Base-by-base conservation (phyloP, 768 basidiomycete genomes). In the Crepidotus variabilis region DNA sequence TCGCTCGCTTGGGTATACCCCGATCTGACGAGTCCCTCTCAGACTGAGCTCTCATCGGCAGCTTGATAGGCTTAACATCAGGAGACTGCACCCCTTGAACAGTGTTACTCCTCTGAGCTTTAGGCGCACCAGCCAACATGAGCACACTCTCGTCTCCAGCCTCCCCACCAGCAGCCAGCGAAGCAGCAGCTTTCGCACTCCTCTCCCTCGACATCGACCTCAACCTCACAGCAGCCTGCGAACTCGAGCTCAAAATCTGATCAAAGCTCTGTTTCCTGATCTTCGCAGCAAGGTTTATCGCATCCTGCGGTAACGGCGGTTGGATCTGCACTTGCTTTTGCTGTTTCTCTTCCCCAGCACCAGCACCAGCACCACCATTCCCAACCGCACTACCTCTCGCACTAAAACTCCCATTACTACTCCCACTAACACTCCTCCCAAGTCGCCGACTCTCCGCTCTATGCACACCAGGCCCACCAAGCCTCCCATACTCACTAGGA, bases 11-110 rank as follows among this genome's bases (percentile, higher is more conserved):
- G 21, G 64, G 32, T 36, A 45, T 16, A 24, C 16, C 35, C n/a
- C 49, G 22, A 24, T 56, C 51, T 20, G 51, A 58, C 60, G 60
- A 69, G 50, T 68, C 69, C 21, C 58, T 55, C 46, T 63, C 67
- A 16, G 86, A 85, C 60, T 79, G 74, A 24, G 82, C 75, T 33
- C 86, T 77, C 48, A 72, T 73, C 7, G 85, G 84, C 16, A 85
- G 68, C 71, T 86, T 87, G 45, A 77, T 73, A 21, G 78, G 61
- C 58, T 75, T 75, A 24, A 65, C 62, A 16, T 81, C 82, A 2
- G 80, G 75, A 33, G 75, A 69, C 18, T 61, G 63, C 16, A 52
- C 47, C 0, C 71, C 77, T 48, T 77, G 78, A 35, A 82, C 80
- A 33, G 78, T 86, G 63, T 81, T 83, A 61, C 79, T 83, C 55